Base-by-base conservation (phyloP, 2,329 filamentous ascomycete species). In the Colletotrichum cereale region DNA sequence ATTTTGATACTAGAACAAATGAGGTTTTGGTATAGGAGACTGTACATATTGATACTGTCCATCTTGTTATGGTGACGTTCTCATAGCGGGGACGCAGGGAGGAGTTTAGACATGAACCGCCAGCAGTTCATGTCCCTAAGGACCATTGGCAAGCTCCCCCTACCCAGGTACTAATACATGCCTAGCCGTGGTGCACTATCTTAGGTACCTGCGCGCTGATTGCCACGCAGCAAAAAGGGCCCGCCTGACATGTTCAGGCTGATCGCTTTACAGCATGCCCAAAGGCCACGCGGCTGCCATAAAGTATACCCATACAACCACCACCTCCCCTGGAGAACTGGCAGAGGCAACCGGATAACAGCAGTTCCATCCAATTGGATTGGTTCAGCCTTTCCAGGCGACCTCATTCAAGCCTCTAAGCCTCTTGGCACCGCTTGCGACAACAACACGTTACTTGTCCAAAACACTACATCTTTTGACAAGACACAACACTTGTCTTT, bases 231-330 rank as follows among this genome's bases (percentile, higher is more conserved):
- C 52, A 55, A 55, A 5, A 29, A 24, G 14, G 34, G 31, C 21
- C 47, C 47, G 24, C 21, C 56, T 60, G 36, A 50, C 50, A 34
- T 42, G 36, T 29, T 21, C 56, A 50, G n/a, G 52, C 50, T 67
- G 29, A 31, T 38, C 34, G 34, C 38, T 53, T 63, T 68, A 58
- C 58, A 71, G 65, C 52, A 24, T 50, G 66, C 62, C 58, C 42
- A 40, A 34, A 67, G 71, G 71, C 67, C 71, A 71, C 67, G 71
- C 67, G 67, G 71, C 71, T 44, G 67, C 56, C 62, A 50, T 67
- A 61, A 67, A 67, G 56, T 67, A 52, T 26, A 58, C 34, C 57
- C 57, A 38, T 67, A 52, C 18, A 31, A 40, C n/a, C 38, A 52
- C 18, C 42, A 40, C n/a, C 38, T 11, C 26, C 63, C 53, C 67